Conservation (phyloP, 1,284 basidiomycete genomes). For the Schizopora paradoxa region DNA sequence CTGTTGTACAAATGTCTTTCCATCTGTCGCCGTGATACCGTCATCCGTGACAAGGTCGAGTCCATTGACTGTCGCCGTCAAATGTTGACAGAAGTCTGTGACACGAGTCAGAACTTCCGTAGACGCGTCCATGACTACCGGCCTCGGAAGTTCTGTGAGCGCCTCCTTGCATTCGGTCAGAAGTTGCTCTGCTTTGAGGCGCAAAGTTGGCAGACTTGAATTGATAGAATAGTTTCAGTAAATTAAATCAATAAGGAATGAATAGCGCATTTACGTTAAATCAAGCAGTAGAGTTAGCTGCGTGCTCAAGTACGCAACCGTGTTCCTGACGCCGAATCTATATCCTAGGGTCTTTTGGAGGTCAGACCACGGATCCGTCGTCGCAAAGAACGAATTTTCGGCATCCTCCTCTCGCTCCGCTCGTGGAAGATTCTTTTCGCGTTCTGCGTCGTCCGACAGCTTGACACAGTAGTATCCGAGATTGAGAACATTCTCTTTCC, state of each 20-base stretch:
- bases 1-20: slow-evolving; percentile 33
- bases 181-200: slow-evolving; percentile 30
- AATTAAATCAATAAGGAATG: too few relatives aligned
- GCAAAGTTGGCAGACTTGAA: slow-evolving; percentile 43
- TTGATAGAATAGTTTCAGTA: slow-evolving; percentile 34
- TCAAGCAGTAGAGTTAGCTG: slow-evolving; percentile 48
- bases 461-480: slow-evolving; percentile 67
- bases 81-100: slow-evolving; percentile 37
- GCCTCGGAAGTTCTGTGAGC: slow-evolving; percentile 38
- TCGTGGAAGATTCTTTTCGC: slow-evolving; percentile 33
- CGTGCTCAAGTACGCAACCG: slow-evolving; percentile 47
- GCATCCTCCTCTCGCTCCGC: slow-evolving; percentile 35
- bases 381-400: slow-evolving; percentile 43
- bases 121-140: slow-evolving; percentile 35
- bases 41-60: slow-evolving; percentile 31
- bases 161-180: slow-evolving; percentile 34
- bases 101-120: slow-evolving; percentile 43
- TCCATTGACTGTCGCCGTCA: slow-evolving; percentile 22
- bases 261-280: slow-evolving; percentile 38
- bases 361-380: slow-evolving; percentile 44
- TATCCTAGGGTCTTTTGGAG: too few relatives aligned
- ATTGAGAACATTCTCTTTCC: slow-evolving; percentile 34
- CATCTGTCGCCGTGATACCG: slow-evolving; percentile 30
- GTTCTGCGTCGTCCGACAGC: slow-evolving; percentile 54
- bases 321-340: slow-evolving; percentile 53